Conservation (phyloP, 2,329 filamentous ascomycete species). For the Exophiala sideris region DNA sequence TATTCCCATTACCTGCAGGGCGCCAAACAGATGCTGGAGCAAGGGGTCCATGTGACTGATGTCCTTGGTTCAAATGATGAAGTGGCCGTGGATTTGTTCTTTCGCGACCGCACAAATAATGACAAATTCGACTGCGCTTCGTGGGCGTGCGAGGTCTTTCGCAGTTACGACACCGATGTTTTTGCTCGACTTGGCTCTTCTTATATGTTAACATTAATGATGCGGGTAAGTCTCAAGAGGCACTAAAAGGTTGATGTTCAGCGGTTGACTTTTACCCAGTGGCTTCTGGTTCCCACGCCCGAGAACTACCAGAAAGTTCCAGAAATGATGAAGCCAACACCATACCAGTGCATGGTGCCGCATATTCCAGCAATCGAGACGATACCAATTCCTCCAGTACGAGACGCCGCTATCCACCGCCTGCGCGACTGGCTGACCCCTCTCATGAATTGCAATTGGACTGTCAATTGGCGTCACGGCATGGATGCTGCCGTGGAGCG, state of each 20-base stretch:
- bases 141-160: constrained; percentile 22
- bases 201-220: constrained; percentile 20
- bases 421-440: constrained; percentile 24
- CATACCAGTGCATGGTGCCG: constrained; percentile 20
- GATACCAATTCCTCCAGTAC: constrained; percentile 18
- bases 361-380: constrained; percentile 25
- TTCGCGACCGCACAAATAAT: constrained; percentile 9
- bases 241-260: too few species aligned
- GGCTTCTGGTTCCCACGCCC: constrained; percentile 17
- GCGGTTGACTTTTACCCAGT: constrained; percentile 8
- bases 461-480: constrained; percentile 20
- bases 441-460: constrained; percentile 16
- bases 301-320: constrained; percentile 18
- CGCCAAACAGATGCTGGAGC: constrained; percentile 17
- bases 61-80: constrained; percentile 12
- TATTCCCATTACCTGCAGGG: constrained; percentile 21
- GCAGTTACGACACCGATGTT: constrained; percentile 20
- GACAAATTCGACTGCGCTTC: constrained; percentile 22
- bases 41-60: constrained; percentile 4
- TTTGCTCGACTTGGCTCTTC: constrained; percentile 17
- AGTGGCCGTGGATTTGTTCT: constrained; percentile 19
- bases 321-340: constrained; percentile 26
- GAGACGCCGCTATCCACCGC: constrained; percentile 19
- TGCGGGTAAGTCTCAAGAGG: constrained; percentile 24
- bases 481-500: constrained; percentile 15